phyloP scores from a whole-genome alignment of 2,329 filamentous ascomycete species.

The Neonectria coccinea region DNA sequence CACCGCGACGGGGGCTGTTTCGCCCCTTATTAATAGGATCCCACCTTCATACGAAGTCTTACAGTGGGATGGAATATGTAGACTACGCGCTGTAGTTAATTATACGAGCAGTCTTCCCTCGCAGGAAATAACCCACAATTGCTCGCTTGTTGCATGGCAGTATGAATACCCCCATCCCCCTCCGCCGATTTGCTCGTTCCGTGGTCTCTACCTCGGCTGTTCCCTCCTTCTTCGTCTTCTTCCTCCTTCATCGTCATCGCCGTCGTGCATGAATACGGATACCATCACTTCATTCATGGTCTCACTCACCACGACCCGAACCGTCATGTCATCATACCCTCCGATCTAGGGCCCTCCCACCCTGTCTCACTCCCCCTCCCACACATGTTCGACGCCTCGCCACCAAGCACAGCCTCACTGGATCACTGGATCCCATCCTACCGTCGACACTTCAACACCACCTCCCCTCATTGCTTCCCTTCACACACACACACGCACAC shows the following conservation, averaged over 20 bases:
- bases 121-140: not conserved
- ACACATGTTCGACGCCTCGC: conserved; percentile 9
- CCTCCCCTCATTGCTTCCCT: not conserved
- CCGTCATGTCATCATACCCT: conserved; percentile 16
- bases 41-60: not conserved
- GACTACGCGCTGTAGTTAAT: no score
- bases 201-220: not conserved
- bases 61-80: not conserved
- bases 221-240: not conserved
- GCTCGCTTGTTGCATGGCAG: not conserved
- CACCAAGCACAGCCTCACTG: conserved; percentile 8
- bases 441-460: not conserved
- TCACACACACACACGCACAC: not conserved
- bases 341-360: conserved; percentile 8
- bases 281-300: conserved; percentile 3
- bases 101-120: not conserved
- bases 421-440: conserved; percentile 4
- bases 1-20: not conserved
- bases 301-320: conserved; percentile 7
- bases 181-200: not conserved
- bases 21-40: conserved; percentile 5
- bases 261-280: conserved; percentile 10
- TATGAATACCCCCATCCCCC: not conserved
- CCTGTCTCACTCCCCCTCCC: conserved; percentile 23
- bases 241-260: not conserved